phyloP scores from a whole-genome alignment of 768 basidiomycete species.

The Kwoniella sp. region DNA sequence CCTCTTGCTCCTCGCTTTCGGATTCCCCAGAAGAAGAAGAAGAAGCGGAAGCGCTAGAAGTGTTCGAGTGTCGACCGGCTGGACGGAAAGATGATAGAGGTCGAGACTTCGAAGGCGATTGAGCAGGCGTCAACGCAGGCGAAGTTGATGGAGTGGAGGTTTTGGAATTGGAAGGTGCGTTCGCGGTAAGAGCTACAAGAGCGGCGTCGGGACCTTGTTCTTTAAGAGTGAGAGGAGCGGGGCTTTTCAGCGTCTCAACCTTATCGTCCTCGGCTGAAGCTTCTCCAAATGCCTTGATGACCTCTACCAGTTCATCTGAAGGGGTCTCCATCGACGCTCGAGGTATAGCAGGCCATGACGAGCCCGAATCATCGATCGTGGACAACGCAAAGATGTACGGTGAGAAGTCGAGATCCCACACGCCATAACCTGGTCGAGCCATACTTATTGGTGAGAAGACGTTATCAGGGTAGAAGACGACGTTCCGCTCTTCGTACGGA shows the following conservation, averaged over 20 bases:
- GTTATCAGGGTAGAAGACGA: constrained; percentile 41
- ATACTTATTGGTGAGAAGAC: constrained; percentile 37
- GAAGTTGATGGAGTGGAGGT: background rate
- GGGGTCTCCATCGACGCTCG: constrained; percentile 22
- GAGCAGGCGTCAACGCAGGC: constrained; percentile 10
- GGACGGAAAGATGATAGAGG: constrained; percentile 31
- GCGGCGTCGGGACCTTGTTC: constrained; percentile 6
- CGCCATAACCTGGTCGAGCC: constrained; percentile 44
- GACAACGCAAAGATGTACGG: constrained; percentile 39
- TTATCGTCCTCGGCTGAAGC: background rate
- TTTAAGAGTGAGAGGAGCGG: background rate
- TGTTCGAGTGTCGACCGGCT: constrained; percentile 1
- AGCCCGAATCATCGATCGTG: constrained; percentile 21
- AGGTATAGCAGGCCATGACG: constrained; percentile 31
- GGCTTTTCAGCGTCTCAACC: constrained; percentile 2
- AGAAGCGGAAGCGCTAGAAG: background rate
- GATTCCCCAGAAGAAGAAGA: constrained; percentile 19
- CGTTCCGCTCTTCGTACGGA: constrained; percentile 45
- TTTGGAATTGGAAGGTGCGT: background rate
- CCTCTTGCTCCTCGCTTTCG: constrained; percentile 29
- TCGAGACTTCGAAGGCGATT: constrained; percentile 4
- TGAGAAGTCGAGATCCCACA: constrained; percentile 49
- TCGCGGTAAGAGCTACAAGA: constrained; percentile 3
- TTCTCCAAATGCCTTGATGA: constrained; percentile 13
- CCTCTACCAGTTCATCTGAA: constrained; percentile 16